Conservation (phyloP, 2,329 filamentous ascomycete species). For the Paracamarosporium sp. region DNA sequence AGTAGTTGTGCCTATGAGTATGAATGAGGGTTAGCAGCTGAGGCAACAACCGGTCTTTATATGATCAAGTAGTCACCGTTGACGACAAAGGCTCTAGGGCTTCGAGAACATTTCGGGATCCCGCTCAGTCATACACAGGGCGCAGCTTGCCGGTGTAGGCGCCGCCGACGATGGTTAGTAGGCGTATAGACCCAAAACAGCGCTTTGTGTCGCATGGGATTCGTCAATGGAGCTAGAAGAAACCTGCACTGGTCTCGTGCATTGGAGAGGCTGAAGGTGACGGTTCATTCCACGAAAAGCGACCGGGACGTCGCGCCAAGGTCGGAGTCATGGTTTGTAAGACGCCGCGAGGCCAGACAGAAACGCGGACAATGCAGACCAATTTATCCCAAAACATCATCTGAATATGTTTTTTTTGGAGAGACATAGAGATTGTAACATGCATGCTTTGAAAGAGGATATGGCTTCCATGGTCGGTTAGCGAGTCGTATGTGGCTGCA, state of each 20-base stretch:
- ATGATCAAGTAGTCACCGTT: slow-evolving; percentile 20
- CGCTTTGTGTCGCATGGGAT: slow-evolving; percentile 7
- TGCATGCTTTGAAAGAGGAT: not conserved
- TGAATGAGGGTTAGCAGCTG: slow-evolving; percentile 23
- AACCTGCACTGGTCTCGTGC: slow-evolving; percentile 21
- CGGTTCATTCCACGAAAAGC: slow-evolving; percentile 11
- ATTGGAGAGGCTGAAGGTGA: slow-evolving; percentile 12
- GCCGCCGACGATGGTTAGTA: not conserved
- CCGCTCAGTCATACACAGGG: slow-evolving; percentile 15
- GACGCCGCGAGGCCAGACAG: not conserved
- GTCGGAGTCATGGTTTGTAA: slow-evolving; percentile 5
- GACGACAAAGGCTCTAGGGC: slow-evolving; percentile 16
- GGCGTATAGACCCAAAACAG: not conserved
- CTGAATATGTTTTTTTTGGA: too few species aligned
- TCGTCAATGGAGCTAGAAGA: slow-evolving; percentile 10
- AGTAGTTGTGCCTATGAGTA: slow-evolving; percentile 5
- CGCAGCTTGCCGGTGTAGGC: not conserved
- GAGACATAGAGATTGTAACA: not conserved
- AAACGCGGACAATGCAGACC: not conserved
- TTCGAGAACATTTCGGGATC: slow-evolving; percentile 12
- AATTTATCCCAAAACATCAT: not conserved
- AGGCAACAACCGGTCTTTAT: slow-evolving; percentile 36
- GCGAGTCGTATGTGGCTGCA: not conserved
- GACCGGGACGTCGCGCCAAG: slow-evolving; percentile 10
- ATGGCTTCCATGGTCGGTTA: not conserved